These are phyloP conservation scores for Coniochaeta sp. DNA, from an alignment of 2,329 filamentous ascomycete genomes.

Conservation along the genomic window DNA sequence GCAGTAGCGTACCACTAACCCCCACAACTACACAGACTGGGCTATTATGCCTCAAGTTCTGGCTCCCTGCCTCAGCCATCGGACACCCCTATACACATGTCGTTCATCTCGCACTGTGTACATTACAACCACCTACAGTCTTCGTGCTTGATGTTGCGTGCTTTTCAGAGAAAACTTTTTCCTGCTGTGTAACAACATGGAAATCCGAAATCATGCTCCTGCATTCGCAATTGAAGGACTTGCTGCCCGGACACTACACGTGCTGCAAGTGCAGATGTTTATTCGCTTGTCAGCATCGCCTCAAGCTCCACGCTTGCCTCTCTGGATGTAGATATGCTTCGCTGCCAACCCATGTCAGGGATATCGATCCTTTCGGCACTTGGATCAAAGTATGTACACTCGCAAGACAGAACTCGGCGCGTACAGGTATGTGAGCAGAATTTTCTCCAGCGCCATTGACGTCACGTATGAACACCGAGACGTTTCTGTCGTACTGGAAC, in stretches of 20 bases:
- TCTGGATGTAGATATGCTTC: not conserved
- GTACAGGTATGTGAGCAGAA: not conserved
- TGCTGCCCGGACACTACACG: not conserved
- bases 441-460: not conserved
- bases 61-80: not conserved
- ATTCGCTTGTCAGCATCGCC: not conserved
- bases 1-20: not conserved
- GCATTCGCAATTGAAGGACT: not conserved
- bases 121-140: not conserved
- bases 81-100: not conserved
- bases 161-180: not conserved
- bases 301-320: not conserved
- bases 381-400: not conserved
- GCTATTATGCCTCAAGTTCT: not conserved
- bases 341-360: not conserved
- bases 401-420: not conserved
- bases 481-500: not conserved
- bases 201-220: not conserved
- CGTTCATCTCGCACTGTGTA: not conserved
- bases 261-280: not conserved
- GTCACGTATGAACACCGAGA: not conserved
- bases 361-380: not conserved
- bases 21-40: not conserved
- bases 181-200: not conserved
- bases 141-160: no score